Base-by-base conservation (phyloP, 2,329 filamentous ascomycete species). In the Beauveria brongniartii region DNA sequence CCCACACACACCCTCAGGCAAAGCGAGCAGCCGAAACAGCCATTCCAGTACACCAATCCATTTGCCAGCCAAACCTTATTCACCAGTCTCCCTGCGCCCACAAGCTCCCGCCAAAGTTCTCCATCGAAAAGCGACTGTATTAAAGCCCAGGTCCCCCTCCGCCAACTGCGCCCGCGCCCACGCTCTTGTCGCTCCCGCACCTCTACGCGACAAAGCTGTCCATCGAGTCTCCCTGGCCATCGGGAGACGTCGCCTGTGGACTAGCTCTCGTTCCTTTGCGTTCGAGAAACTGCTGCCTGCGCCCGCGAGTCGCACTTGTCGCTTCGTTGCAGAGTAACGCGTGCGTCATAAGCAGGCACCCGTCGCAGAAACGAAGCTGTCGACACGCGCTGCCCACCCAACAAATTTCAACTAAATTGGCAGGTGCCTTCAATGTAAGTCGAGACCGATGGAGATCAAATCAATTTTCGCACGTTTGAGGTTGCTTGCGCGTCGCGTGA, bases 401-500 rank as follows among this genome's bases (percentile, higher is more conserved):
- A 47, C 24, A 44, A 44, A 40, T 37, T 6, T 24, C 6, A 43
- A 24, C 16, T 14, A 16, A 18, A 43, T 43, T 51, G 51, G 59
- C 51, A 61, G 59, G 52, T 22, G 52, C 59, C 52, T 61, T 61
- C 59, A 61, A 61, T 61, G 59, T 61, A 61, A 55, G 59, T 61
- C 50, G 30, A 18, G 2, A 28, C 12, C 47, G 47, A 44, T 43
- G 34, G 47, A 24, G 5, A 37, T 20, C 0, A 50, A 50, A 26
- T 30, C 41, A 9, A 5, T 22, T 28, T 43, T 34, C 30, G 55
- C 34, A 4, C 46, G 46, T 24, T 24, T 5, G 10, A 8, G 26
- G 2, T 52, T 59, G 47, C 34, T 59, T 59, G 56, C 47, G 46
- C n/a, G 18, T n/a, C 14, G 30, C 37, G 24, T 52, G 47, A 26